These are phyloP conservation scores for Colletotrichum simmondsii DNA, from an alignment of 2,329 filamentous ascomycete genomes.

Conservation along the genomic window DNA sequence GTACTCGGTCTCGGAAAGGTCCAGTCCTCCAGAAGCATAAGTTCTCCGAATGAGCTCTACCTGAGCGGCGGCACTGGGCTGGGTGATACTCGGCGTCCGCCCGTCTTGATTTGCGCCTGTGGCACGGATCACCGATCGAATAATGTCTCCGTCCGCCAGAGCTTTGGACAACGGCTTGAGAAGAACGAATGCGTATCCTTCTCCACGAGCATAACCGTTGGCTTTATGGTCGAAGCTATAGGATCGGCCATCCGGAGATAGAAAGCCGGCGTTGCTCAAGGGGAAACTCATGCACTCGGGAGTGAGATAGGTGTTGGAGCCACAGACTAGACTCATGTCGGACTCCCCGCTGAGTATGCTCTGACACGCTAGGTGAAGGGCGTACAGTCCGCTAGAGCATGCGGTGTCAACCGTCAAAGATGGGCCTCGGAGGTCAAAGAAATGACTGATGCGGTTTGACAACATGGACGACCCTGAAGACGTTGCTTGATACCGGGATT, in stretches of 20 bases:
- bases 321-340: constrained; percentile 54
- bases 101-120: constrained; percentile 68
- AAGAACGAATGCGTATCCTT: constrained; percentile 68
- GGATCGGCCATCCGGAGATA: constrained; percentile 60
- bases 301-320: constrained; percentile 63
- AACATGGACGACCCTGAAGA: constrained; percentile 51
- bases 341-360: constrained; percentile 57
- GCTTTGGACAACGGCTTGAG: constrained; percentile 69
- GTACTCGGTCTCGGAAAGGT: constrained; percentile 57
- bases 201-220: constrained; percentile 72
- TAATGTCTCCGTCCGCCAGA: constrained; percentile 65
- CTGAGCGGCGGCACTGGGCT: constrained; percentile 64
- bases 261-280: constrained; percentile 63
- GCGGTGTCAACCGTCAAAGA: constrained; percentile 69
- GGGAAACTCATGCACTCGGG: constrained; percentile 63
- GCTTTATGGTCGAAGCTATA: constrained; percentile 67
- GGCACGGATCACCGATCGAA: constrained; percentile 65
- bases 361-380: constrained; percentile 63
- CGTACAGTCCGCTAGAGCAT: constrained; percentile 65
- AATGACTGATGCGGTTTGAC: constrained; percentile 65
- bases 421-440: constrained; percentile 64
- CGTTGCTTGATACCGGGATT: constrained; percentile 49
- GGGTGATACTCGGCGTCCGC: constrained; percentile 66
- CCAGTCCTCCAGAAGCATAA: constrained; percentile 57
- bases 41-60: constrained; percentile 58